Evolutionary conservation across 2,329 filamentous ascomycete genomes (phyloP), one percentile per base, ranked within the genome.

Genomic region (Tolypocladium tropicale): DNA sequence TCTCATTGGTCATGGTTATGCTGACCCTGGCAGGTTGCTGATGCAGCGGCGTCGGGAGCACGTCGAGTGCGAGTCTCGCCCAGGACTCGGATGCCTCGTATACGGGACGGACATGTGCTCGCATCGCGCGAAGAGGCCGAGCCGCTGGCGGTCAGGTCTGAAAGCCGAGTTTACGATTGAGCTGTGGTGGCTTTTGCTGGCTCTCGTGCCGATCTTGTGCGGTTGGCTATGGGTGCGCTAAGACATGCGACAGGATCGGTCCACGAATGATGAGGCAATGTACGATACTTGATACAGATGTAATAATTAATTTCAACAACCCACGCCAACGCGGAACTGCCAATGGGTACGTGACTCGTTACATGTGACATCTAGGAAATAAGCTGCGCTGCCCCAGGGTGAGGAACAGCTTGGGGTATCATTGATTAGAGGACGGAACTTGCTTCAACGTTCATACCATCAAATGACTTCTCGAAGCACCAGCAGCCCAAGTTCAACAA

Each of bases 41-140:
- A 85, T 85, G 79, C 76, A 78, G 60, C 74, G 80, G 41, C 74
- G 82, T 18, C 74, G 83, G 56, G 77, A 83, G 57, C 83, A 86
- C 61, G 68, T 79, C 14, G 82, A 85, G 64, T 86, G 82, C 62
- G 81, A 84, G 62, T 78, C 77, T 23, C 72, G 78, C 0, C 79
- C 79, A 0, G 79, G 77, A 1, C 67, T 83, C 1, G 81, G 81
- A 4, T 83, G 81, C 62, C 69, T 83, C 11, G 75, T 83, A 12
- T 78, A 76, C 55, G 77, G 74, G 28, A 83, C 80, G 4, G 62
- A 60, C 0, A 71, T 64, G 2, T 84, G 81, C 58, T 63, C 69
- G 2, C 76, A 81, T 56, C 70, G 73, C 6, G 70, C 70, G 7
- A 69, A 67, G 55, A 68, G 60, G 72, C 84, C 59, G 58, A 84